Base-by-base conservation (phyloP, 2,329 filamentous ascomycete genomes). In the Aspergillus piperis region DNA sequence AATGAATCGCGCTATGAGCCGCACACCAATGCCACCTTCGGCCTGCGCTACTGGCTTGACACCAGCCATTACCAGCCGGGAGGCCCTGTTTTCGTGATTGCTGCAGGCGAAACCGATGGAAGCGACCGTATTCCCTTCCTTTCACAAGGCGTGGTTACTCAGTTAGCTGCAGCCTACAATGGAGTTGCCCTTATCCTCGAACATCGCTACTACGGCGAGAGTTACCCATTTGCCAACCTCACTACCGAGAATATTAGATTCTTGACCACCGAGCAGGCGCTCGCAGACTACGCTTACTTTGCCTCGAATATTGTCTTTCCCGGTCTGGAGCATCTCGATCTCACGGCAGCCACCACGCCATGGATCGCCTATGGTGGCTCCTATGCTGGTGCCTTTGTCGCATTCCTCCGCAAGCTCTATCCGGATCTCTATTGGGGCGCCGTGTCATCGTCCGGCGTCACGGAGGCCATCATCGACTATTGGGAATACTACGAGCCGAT, bases 311-410 rank as follows among this genome's bases (percentile, higher is more conserved):
- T 92, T 42, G 79, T 86, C 54, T 92, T 93, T 62, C 81, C 85
- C 0, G 90, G 90, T 0, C 76, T 92, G 5, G 87, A 90, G 70
- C 76, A 90, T 62, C 70, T 83, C 23, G 83, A 92, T 64, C 76
- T 95, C 39, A 91, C 85, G 0, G 84, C 90, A 0, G 78, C 84
- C 0, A 81, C 80, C 2, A 87, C 86, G 0, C 85, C 91, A 0
- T 95, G 88, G 77, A 88, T 96, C 60, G 86, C 86, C 0, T 96
- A 96, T 62, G 92, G 92, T 1, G 91, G 91, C 1, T 92, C 89
- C 0, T 96, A 96, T 70, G 90, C 91, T 0, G 92, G 92, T 2
- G 88, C 88, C 0, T 90, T 93, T 66, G 90, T 87, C 8, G 90
- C 92, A 0, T 89, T 96, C 67, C 75, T 92, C 39, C 86, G 91